Evolutionary conservation across 768 basidiomycete genomes (phyloP).

Genomic region (Coprinopsis sp.): DNA sequence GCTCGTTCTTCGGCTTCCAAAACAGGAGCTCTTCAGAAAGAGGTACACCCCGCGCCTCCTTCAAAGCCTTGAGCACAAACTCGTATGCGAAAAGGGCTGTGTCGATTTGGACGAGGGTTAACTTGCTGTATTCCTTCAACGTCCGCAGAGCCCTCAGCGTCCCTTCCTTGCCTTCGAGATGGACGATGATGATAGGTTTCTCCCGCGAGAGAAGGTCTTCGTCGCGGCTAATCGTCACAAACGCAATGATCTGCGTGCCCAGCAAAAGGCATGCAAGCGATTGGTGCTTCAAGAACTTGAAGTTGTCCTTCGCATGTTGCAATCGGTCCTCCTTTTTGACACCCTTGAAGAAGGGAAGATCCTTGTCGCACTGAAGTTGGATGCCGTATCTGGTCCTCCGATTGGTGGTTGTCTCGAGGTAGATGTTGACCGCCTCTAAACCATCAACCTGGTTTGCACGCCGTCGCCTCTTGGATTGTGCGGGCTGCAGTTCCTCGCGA

Average conservation of each 20-base stretch:
- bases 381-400: conserved; percentile 37
- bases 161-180: conserved; percentile 41
- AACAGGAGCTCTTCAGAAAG: conserved; percentile 48
- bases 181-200: conserved; percentile 49
- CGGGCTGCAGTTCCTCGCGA: conserved; percentile 49
- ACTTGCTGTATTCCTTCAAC: conserved; percentile 30
- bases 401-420: conserved; percentile 23
- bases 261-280: conserved; percentile 50
- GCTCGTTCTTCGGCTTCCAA: conserved; percentile 36
- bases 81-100: conserved; percentile 60
- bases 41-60: conserved; percentile 41
- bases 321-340: conserved; percentile 31
- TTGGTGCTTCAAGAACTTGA: conserved; percentile 46
- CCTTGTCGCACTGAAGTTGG: conserved; percentile 29
- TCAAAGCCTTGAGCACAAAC: conserved; percentile 54
- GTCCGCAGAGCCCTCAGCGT: conserved; percentile 34
- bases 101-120: conserved; percentile 53
- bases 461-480: conserved; percentile 31
- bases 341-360: conserved; percentile 34
- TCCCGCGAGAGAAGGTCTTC: conserved; percentile 45
- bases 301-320: conserved; percentile 32
- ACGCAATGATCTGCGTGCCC: conserved; percentile 44
- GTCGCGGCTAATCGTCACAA: conserved; percentile 50
- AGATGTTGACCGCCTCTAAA: conserved; percentile 31
- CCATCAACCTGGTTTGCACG: conserved; percentile 36